Conservation (phyloP, 75 land plant species). For the Cupressus sempervirens region DNA sequence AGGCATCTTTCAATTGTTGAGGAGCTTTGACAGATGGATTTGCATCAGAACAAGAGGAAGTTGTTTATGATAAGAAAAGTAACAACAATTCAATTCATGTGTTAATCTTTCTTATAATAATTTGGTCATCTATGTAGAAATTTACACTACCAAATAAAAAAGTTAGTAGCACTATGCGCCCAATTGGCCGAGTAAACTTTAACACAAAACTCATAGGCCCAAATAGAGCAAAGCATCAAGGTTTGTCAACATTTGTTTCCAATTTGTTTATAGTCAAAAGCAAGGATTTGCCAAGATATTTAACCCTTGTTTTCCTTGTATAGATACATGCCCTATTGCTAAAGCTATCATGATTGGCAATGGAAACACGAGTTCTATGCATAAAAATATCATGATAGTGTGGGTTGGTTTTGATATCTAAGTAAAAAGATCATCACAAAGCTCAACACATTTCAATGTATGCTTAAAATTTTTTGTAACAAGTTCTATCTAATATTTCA, state of each 20-base stretch:
- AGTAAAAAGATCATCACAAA: too few species aligned
- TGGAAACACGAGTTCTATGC: neutral
- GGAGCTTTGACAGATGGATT: neutral
- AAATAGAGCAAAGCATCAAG: neutral
- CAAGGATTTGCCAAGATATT: neutral
- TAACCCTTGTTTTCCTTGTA: neutral
- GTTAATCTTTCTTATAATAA: neutral
- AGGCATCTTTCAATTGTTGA: neutral
- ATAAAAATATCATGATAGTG: neutral
- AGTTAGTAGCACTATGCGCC: neutral
- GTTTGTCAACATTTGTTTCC: neutral
- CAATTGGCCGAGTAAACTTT: neutral
- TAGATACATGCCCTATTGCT: neutral
- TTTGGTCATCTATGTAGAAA: neutral
- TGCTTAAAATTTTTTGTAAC: too few species aligned
- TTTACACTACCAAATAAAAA: neutral
- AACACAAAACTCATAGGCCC: neutral
- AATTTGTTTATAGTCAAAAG: neutral
- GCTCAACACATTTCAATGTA: too few species aligned
- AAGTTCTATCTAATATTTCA: too few species aligned
- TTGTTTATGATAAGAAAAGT: neutral
- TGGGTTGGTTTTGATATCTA: too few species aligned
- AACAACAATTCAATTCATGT: neutral
- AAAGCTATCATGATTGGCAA: neutral
- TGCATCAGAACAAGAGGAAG: neutral